phyloP scores from a whole-genome alignment of 2,329 filamentous ascomycete genomes.

The Fonsecaea pugnacius region DNA sequence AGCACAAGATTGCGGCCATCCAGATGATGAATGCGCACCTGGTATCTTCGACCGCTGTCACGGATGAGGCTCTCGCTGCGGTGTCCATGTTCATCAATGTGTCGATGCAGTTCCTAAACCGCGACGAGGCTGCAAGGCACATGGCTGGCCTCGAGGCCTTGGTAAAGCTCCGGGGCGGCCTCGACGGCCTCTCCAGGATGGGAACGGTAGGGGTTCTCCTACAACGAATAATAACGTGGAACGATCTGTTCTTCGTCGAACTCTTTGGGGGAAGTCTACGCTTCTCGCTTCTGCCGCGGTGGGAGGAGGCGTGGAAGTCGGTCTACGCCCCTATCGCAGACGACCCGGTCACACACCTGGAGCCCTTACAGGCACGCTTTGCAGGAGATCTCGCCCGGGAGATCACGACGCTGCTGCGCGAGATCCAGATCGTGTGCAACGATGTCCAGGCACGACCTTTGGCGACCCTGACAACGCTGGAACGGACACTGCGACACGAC shows the following conservation, averaged over 20 bases:
- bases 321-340: slow-evolving; percentile 9
- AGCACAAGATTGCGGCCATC: slow-evolving; percentile 20
- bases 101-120: slow-evolving; percentile 13
- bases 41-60: neutral
- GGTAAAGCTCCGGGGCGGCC: slow-evolving; percentile 15
- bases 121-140: slow-evolving; percentile 14
- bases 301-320: slow-evolving; percentile 18
- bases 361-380: slow-evolving; percentile 22
- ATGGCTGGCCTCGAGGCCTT: slow-evolving; percentile 17
- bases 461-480: slow-evolving; percentile 2
- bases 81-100: slow-evolving; percentile 20
- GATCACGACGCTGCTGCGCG: slow-evolving; percentile 9
- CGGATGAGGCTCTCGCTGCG: slow-evolving; percentile 18
- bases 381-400: slow-evolving; percentile 9
- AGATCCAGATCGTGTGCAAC: slow-evolving; percentile 23
- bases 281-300: slow-evolving; percentile 17
- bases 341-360: slow-evolving; percentile 21
- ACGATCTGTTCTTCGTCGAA: slow-evolving; percentile 19
- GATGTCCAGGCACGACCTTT: slow-evolving; percentile 16
- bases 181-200: slow-evolving; percentile 12
- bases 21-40: slow-evolving; percentile 17
- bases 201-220: slow-evolving; percentile 14
- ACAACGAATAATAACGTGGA: slow-evolving; percentile 23
- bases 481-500: slow-evolving; percentile 19
- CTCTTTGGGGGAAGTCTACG: slow-evolving; percentile 19